Evolutionary conservation across 345 rosid genomes (phyloP).

Genomic region (Trapa incisa): DNA sequence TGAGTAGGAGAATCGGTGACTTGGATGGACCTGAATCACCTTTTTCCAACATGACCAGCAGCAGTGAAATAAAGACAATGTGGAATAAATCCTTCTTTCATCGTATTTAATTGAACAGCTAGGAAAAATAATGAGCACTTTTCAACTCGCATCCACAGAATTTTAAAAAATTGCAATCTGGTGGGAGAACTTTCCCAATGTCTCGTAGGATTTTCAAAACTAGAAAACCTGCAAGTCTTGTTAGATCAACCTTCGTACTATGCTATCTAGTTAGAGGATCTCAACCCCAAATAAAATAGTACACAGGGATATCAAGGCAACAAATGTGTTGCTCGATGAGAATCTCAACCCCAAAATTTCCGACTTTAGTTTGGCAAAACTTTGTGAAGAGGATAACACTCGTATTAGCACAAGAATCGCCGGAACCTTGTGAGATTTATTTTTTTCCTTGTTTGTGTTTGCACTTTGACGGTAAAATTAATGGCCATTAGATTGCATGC

Average conservation of each 20-base stretch:
- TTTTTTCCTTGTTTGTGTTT: background rate
- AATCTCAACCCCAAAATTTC: conserved; percentile 10
- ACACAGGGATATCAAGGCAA: conserved; percentile 11
- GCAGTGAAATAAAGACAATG: background rate
- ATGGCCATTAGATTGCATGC: no score
- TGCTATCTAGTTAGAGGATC: no score
- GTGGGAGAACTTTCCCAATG: conserved; percentile 28
- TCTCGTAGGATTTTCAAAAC: conserved; percentile 8
- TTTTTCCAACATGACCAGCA: background rate
- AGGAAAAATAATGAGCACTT: background rate
- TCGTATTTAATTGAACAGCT: background rate
- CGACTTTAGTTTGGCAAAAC: conserved; percentile 7
- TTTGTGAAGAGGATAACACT: conserved; percentile 8
- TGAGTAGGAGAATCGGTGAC: conserved; percentile 14
- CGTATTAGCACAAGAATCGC: conserved; percentile 19
- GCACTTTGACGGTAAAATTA: background rate
- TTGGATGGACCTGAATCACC: background rate
- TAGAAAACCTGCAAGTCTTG: no score
- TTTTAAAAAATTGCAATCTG: conserved; percentile 48
- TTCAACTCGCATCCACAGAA: conserved; percentile 15
- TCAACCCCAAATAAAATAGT: background rate
- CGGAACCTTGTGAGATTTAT: conserved; percentile 39
- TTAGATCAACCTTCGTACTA: no score
- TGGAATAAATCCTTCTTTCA: background rate
- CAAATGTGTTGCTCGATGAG: conserved; percentile 1